A percentile compares a stretch with the other conserved stretches of the same genome.
Conservation (phyloP, 805 yeast genomes). For the Saturnispora bothae region DNA sequence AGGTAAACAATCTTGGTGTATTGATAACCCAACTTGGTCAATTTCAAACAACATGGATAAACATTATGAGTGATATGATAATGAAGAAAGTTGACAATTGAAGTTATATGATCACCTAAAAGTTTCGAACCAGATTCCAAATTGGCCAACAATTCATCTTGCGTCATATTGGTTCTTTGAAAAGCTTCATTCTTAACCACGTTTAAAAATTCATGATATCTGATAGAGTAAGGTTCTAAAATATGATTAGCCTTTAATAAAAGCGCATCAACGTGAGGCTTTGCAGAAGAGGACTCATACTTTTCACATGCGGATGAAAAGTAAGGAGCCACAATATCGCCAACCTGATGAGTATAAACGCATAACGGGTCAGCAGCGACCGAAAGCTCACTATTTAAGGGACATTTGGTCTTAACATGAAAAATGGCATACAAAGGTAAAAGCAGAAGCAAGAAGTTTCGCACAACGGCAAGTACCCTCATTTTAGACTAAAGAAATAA, state of each 20-base stretch:
- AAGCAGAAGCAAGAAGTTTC: background rate
- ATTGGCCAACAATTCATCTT: slow-evolving; percentile 4
- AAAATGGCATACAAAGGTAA: background rate
- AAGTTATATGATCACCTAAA: background rate
- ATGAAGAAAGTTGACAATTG: slow-evolving; percentile 2
- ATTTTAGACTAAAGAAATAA: background rate
- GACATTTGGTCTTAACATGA: slow-evolving; percentile 5
- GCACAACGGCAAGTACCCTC: background rate
- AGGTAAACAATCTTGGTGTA: slow-evolving; percentile 7
- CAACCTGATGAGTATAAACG: slow-evolving; percentile 3
- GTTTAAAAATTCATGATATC: background rate
- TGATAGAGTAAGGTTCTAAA: slow-evolving; percentile 1
- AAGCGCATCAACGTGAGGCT: slow-evolving; percentile 5
- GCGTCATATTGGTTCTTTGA: slow-evolving; percentile 6
- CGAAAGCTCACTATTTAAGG: background rate
- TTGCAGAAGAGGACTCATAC: slow-evolving; percentile 4
- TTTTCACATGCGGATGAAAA: background rate
- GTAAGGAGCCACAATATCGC: slow-evolving; percentile 3
- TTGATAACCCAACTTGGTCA: slow-evolving; percentile 2
- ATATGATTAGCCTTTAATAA: background rate
- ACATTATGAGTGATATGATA: slow-evolving; percentile 5
- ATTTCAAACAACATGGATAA: slow-evolving; percentile 12
- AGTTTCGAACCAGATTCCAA: slow-evolving; percentile 7
- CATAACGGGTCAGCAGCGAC: slow-evolving; percentile 7
- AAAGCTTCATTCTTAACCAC: slow-evolving; percentile 3